Percentiles rank a stretch among this genome's conserved stretches.
These are phyloP conservation scores for Escallonia herrerae DNA, from an alignment of 129 eudicot species.

Conservation along the genomic window DNA sequence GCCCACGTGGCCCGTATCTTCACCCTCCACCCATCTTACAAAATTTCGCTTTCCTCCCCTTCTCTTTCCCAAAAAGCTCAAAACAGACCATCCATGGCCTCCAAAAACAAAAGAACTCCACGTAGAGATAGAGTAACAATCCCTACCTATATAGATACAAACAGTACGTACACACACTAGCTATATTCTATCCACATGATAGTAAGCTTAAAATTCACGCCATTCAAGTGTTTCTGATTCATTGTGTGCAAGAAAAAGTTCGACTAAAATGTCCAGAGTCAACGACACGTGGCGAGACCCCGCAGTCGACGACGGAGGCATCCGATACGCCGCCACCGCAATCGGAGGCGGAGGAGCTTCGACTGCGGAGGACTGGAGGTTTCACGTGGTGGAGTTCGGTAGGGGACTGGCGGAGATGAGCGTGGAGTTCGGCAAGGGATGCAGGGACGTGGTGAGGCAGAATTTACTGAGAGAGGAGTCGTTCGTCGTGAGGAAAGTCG, in stretches of 20 bases:
- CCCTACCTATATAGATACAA: background rate
- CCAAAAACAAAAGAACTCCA: background rate
- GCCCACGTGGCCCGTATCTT: background rate
- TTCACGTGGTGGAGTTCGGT: constrained; percentile 72
- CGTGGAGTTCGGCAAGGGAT: constrained; percentile 79
- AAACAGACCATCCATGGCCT: background rate
- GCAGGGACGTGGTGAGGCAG: constrained; percentile 82
- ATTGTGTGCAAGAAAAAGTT: too few relatives aligned
- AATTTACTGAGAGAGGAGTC: constrained; percentile 69
- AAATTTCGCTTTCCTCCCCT: background rate
- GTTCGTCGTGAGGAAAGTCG: constrained; percentile 42
- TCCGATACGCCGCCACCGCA: constrained; percentile 9
- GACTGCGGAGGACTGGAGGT: constrained; percentile 46
- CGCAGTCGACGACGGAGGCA: constrained; percentile 2
- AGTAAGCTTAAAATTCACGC: too few relatives aligned
- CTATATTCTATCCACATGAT: too few relatives aligned
- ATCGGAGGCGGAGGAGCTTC: constrained; percentile 8
- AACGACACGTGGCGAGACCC: constrained; percentile 38
- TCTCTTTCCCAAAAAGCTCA: background rate
- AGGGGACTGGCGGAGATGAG: constrained; percentile 90
- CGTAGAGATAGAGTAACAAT: background rate
- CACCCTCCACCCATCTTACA: background rate
- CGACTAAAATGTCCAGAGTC: constrained; percentile 30
- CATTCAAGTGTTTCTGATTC: too few relatives aligned
- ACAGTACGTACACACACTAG: background rate